Evolutionary conservation across 257 asterid genomes (phyloP), one percentile per base, ranked within the genome.

Genomic region (Fraxinus quadrangulata): DNA sequence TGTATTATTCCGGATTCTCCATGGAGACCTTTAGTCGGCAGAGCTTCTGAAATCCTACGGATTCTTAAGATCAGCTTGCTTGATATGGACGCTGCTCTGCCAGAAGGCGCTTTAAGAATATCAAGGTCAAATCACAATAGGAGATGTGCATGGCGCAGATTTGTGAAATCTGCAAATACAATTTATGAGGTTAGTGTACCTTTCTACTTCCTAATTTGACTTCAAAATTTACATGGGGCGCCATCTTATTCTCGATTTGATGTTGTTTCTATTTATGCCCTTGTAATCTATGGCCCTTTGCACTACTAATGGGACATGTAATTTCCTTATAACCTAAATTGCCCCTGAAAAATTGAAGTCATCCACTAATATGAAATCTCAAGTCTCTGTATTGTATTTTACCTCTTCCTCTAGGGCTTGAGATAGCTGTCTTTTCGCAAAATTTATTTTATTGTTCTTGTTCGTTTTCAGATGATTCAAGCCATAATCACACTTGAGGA

Each of bases 61-160:
- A 61, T 80, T 78, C 91, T 96, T 72, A 93, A 96, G 86, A 88
- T 89, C 68, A 87, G 81, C 71, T 79, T 93, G 88, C 97, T 96
- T 51, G 98, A 96, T 81, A 93, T 96, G 82, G 97, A 96, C 77
- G 95, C 96, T 80, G 97, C 93, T 56, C 85, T 96, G 33, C 92
- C 97, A 6, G 93, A 89, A 78, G 95, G 86, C 74, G 90, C 96
- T 83, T 56, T 92, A 37, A 87, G 97, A 78, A 82, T 70, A 13
- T 90, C 97, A 16, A 94, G 96, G 86, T 85, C 92, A 71, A 83
- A 74, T 75, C 76, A 83, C 23, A 97, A 84, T 11, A 86, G 86
- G 81, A 89, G 94, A 89, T 34, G 87, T 51, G 88, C 87, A 65
- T 96, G 98, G 98, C 92, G 97, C 75, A 81, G 86, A 56, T 94